A percentile compares a stretch with the other conserved stretches of the same genome.
phyloP scores from a whole-genome alignment of 192 early-diverging fungal species.

The Coemansia sp. region DNA sequence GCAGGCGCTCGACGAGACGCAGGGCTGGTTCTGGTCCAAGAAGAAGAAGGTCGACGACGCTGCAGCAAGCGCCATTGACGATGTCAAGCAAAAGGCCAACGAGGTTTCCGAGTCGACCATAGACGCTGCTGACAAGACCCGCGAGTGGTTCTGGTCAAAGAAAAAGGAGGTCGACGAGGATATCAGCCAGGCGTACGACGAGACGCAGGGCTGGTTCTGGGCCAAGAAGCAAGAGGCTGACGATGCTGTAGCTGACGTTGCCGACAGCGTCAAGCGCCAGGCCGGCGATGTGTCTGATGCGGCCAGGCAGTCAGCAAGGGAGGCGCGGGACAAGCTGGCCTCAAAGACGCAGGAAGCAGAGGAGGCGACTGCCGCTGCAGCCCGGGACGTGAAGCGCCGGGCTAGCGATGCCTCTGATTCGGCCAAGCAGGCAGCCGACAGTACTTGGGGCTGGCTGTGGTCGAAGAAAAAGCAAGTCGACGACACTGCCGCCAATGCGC shows the following conservation, averaged over 20 bases:
- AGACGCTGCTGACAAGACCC: conserved; percentile 14
- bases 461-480: conserved; percentile 16
- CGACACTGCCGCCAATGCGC: conserved; percentile 10
- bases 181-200: not conserved
- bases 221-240: conserved; percentile 26
- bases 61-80: not conserved
- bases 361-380: not conserved
- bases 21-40: conserved; percentile 42
- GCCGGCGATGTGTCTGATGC: conserved; percentile 16
- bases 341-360: conserved; percentile 14
- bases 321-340: conserved; percentile 3
- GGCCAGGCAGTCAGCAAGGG: conserved; percentile 13
- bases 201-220: conserved; percentile 29
- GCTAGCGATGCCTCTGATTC: conserved; percentile 18
- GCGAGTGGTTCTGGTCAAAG: conserved; percentile 25
- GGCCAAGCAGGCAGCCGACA: conserved; percentile 18
- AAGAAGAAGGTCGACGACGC: conserved; percentile 21
- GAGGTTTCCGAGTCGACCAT: conserved; percentile 1
- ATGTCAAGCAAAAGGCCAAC: conserved; percentile 1
- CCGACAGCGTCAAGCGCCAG: not conserved
- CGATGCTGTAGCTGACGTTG: not conserved
- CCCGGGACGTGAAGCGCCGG: not conserved
- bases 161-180: conserved; percentile 16
- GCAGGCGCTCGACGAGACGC: conserved; percentile 20
- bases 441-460: conserved; percentile 17